Base-by-base conservation (phyloP, 805 yeast species). In the Ogataea pilisensis region DNA sequence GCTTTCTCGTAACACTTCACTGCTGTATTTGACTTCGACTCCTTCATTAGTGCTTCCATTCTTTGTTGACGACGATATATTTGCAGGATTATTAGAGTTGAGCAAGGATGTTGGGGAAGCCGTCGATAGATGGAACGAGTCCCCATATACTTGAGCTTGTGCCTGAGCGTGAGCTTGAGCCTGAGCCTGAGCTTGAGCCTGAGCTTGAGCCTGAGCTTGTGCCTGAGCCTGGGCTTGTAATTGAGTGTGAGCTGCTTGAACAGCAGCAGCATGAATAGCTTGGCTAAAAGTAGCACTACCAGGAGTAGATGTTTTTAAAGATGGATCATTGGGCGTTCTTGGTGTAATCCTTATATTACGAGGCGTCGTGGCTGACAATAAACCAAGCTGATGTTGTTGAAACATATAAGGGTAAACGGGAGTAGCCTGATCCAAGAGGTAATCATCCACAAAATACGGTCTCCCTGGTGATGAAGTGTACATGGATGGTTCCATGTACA, bases 361-460 rank as follows among this genome's bases (percentile, higher is more conserved):
- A 2, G 53, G 46, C 11, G 45, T 42, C 5, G 43, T 38, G 11
- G 47, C 45, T 5, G 51, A 42, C 5, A 42, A 41, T 24, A 33
- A 32, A 14, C 20, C 33, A 18, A 47, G 51, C 14, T 38, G 48
- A 13, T 40, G 46, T 24, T 44, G 44, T 4, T 48, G 48, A 22
- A 48, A 49, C 53, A 48, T 50, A 20, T 47, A 45, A 7, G 61
- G 60, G 5, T 54, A 61, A 28, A 59, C 55, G 2, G 64, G 61
- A 8, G 61, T 53, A 1, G 59, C 57, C 40, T 57, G 60, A 33
- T 54, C 59, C 18, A 58, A 42, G 20, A 59, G 36, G 34, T 49
- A 51, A 24, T 47, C 51, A 36, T 57, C 59, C 37, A 45, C 34
- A 30, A 46, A 44, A 24, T 39, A 40, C 5, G 43, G 35, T 12